These are phyloP conservation scores for Russula brevipes DNA, from an alignment of 768 basidiomycete genomes.

Conservation along the genomic window DNA sequence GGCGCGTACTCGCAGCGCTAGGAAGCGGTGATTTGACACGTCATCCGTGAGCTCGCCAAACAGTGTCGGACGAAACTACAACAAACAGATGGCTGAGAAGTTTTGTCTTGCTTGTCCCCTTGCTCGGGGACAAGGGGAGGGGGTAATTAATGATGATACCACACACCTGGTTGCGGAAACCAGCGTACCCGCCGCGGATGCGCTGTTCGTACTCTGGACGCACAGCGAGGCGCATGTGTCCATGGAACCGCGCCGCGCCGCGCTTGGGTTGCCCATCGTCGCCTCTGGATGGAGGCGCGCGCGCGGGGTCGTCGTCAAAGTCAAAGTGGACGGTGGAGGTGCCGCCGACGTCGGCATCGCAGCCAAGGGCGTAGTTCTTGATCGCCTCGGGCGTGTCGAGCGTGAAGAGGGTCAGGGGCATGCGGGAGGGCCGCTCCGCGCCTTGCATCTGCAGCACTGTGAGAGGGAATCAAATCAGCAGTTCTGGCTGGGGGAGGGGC, in stretches of 20 bases:
- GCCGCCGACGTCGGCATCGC: slow-evolving; percentile 87
- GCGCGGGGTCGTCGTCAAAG: slow-evolving; percentile 50
- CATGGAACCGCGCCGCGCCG: slow-evolving; percentile 69
- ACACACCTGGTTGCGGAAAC: slow-evolving; percentile 77
- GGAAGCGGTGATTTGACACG: slow-evolving; percentile 71
- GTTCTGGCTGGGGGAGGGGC: not conserved
- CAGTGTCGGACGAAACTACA: slow-evolving; percentile 66
- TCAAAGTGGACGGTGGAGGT: slow-evolving; percentile 73
- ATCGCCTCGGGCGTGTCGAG: slow-evolving; percentile 59
- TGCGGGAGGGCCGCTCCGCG: slow-evolving; percentile 54
- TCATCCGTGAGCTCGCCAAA: slow-evolving; percentile 87
- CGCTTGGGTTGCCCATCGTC: not conserved
- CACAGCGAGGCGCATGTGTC: slow-evolving; percentile 68
- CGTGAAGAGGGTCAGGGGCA: slow-evolving; percentile 59
- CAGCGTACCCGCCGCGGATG: slow-evolving; percentile 84
- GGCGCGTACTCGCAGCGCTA: slow-evolving; percentile 74
- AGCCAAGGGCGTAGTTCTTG: slow-evolving; percentile 66
- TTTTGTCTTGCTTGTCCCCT: too few species aligned
- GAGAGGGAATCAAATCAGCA: not conserved
- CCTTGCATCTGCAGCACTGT: slow-evolving; percentile 75
- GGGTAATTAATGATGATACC: too few species aligned
- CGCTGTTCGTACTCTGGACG: slow-evolving; percentile 59
- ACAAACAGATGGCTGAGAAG: too few species aligned
- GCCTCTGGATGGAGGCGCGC: slow-evolving; percentile 22
- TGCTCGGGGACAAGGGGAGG: too few species aligned